Conservation (phyloP, 177 flowering plant genomes). For the Vitis hybrid region DNA sequence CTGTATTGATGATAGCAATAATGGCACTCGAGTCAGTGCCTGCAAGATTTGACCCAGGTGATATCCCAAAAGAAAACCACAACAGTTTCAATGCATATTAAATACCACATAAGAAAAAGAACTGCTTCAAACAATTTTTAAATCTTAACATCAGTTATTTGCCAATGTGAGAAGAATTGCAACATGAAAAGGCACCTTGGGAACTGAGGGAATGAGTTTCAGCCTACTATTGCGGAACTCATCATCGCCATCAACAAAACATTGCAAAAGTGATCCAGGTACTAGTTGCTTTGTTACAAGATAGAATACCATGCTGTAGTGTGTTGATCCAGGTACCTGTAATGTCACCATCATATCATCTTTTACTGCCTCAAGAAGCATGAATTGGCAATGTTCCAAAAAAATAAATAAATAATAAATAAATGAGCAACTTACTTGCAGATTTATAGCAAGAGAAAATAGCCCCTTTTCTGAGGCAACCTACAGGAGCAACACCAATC, state of each 20-base stretch:
- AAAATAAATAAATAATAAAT: not conserved
- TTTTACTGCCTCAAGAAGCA: constrained; percentile 2
- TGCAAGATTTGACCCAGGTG: too few species aligned
- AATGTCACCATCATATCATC: not conserved
- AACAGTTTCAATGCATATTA: too few species aligned
- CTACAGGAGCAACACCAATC: constrained; percentile 31
- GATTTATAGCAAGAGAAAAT: constrained; percentile 76
- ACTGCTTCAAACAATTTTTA: too few species aligned
- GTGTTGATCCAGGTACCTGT: constrained; percentile 95
- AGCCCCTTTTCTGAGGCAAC: constrained; percentile 89
- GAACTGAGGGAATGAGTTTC: constrained; percentile 97
- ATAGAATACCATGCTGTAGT: constrained; percentile 98
- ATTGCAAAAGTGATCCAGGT: constrained; percentile 90
- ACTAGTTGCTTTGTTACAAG: constrained; percentile 71
- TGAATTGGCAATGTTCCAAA: not conserved
- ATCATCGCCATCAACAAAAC: constrained; percentile 98
- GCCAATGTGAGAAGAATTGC: too few species aligned
- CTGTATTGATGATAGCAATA: too few species aligned
- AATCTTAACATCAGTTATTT: too few species aligned
- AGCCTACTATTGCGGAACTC: constrained; percentile 94
- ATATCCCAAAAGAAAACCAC: too few species aligned
- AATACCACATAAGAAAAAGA: too few species aligned
- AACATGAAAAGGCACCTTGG: constrained; percentile 61
- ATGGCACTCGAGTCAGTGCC: too few species aligned
- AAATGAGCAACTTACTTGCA: constrained; percentile 69